These are phyloP conservation scores for Rhodotorula paludigena DNA, from an alignment of 768 basidiomycete genomes.

Conservation along the genomic window DNA sequence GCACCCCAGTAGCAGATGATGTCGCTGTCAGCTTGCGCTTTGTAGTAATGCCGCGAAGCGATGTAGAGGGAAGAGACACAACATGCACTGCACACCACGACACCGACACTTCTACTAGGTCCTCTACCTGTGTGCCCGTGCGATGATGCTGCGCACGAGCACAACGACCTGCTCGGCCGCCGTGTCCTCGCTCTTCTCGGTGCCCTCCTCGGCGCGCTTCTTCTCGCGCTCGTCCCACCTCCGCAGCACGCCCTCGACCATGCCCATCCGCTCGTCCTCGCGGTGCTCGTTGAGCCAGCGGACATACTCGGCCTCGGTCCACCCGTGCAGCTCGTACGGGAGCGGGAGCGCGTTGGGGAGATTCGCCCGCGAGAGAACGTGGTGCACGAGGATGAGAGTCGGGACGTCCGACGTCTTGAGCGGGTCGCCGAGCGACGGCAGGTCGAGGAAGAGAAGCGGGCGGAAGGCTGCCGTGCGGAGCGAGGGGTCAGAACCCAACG, in stretches of 20 bases:
- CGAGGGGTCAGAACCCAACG: neutral
- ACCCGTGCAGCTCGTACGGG: slow-evolving; percentile 82
- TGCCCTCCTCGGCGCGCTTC: neutral
- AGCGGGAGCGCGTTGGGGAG: slow-evolving; percentile 49
- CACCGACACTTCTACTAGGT: too few relatives aligned
- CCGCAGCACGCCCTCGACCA: slow-evolving; percentile 70
- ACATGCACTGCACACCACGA: too few relatives aligned
- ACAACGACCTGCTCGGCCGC: neutral
- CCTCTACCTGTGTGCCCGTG: neutral
- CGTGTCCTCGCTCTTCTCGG: neutral
- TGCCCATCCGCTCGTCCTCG: slow-evolving; percentile 68
- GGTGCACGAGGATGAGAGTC: slow-evolving; percentile 67
- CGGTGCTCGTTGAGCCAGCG: slow-evolving; percentile 91
- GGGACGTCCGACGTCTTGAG: slow-evolving; percentile 71
- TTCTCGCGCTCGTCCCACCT: neutral
- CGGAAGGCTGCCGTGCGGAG: slow-evolving; percentile 49
- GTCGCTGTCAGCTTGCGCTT: too few relatives aligned
- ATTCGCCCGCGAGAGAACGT: slow-evolving; percentile 85
- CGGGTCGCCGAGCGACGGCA: slow-evolving; percentile 60
- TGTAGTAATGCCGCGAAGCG: too few relatives aligned
- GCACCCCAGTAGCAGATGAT: too few relatives aligned
- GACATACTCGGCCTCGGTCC: slow-evolving; percentile 94
- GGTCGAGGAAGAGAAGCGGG: slow-evolving; percentile 84
- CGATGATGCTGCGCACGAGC: slow-evolving; percentile 1
- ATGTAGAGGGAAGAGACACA: too few relatives aligned